Percentiles rank a stretch among this genome's conserved stretches.
Conservation (phyloP, 371 early-diverging fungal genomes). For the Amoeboradix gromovi region DNA sequence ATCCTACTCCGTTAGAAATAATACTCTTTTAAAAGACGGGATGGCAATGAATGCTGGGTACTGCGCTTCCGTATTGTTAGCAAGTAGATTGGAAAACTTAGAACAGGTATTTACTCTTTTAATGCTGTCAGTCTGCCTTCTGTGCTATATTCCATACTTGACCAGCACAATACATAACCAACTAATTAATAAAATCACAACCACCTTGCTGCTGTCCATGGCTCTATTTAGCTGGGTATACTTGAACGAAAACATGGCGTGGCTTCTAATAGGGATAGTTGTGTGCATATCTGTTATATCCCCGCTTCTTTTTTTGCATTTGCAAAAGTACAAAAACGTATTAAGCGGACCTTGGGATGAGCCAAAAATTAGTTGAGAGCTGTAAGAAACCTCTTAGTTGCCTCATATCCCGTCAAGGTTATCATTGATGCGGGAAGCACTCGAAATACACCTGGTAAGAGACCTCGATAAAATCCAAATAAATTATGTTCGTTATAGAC, state of each 20-base stretch:
- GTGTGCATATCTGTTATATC: background rate
- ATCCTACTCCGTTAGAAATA: background rate
- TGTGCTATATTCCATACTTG: background rate
- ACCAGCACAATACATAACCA: background rate
- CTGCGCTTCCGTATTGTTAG: background rate
- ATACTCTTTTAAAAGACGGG: background rate
- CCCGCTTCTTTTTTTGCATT: background rate
- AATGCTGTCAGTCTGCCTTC: background rate
- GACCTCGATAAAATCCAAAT: constrained; percentile 73
- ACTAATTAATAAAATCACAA: background rate
- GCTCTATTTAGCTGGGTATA: background rate
- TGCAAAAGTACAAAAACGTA: background rate
- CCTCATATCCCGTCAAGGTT: constrained; percentile 77
- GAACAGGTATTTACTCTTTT: background rate
- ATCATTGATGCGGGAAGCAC: constrained; percentile 81
- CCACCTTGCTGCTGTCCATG: background rate
- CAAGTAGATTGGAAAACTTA: background rate
- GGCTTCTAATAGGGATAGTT: background rate
- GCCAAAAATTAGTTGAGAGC: background rate
- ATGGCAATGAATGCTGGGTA: background rate
- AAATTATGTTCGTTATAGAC: constrained; percentile 29
- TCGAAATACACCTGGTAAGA: constrained; percentile 53
- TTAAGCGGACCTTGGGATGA: background rate
- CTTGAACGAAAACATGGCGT: background rate
- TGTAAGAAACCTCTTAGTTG: background rate